phyloP scores from a whole-genome alignment of 1,284 basidiomycete genomes.

The Cerioporus squamosus region DNA sequence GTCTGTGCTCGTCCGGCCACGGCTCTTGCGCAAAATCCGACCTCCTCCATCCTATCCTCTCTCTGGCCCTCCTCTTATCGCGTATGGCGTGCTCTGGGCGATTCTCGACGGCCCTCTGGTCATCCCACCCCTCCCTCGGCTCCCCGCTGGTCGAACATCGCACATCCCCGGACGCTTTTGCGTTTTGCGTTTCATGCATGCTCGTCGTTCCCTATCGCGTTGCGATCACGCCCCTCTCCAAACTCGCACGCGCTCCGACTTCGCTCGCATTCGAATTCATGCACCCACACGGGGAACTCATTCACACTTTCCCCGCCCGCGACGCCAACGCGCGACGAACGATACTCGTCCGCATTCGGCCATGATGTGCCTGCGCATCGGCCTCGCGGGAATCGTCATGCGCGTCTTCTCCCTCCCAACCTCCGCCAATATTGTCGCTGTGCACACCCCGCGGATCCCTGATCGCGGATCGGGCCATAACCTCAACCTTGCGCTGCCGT shows the following conservation, averaged over 20 bases:
- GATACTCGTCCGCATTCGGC: conserved; percentile 1
- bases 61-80: conserved; percentile 17
- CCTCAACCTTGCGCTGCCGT: neutral
- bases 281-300: too few species aligned
- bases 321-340: conserved; percentile 13
- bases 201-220: conserved; percentile 28
- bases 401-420: conserved; percentile 3
- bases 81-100: conserved; percentile 20
- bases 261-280: neutral
- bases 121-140: conserved; percentile 12
- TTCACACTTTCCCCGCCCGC: conserved; percentile 8
- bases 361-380: neutral
- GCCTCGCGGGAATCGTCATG: conserved; percentile 15
- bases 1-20: conserved; percentile 9
- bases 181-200: conserved; percentile 5
- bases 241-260: conserved; percentile 4
- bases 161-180: conserved; percentile 18
- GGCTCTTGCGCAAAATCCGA: conserved; percentile 1
- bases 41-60: neutral
- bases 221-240: conserved; percentile 9
- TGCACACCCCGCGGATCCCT: conserved; percentile 19
- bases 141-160: conserved; percentile 10
- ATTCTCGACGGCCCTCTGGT: conserved; percentile 13
- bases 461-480: conserved; percentile 19
- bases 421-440: neutral